Evolutionary conservation across 352 stramenopile species (phyloP).

Genomic region (Plasmopara muralis): DNA sequence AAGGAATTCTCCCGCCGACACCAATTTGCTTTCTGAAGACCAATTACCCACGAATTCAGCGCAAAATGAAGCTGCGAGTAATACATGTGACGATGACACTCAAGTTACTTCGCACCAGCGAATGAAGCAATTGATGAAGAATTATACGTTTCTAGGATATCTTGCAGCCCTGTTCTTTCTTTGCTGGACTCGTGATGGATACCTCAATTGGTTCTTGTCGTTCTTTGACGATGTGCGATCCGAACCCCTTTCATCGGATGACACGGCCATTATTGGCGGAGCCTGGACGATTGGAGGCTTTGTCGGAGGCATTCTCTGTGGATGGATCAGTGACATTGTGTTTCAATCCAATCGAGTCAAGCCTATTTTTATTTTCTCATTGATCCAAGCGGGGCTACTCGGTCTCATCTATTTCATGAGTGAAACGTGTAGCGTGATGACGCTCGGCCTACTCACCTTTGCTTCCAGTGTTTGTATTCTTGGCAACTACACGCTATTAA

Average conservation of each 20-base stretch:
- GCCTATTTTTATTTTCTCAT: constrained; percentile 68
- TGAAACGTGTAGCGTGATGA: constrained; percentile 36
- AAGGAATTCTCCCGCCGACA: constrained; percentile 50
- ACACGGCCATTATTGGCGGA: constrained; percentile 58
- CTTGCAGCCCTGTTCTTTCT: constrained; percentile 64
- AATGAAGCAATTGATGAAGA: constrained; percentile 48
- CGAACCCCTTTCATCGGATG: constrained; percentile 32
- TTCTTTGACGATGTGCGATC: constrained; percentile 65
- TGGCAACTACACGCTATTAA: constrained; percentile 69
- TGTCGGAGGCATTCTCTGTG: constrained; percentile 59
- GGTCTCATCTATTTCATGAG: constrained; percentile 53
- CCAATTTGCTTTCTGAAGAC: constrained; percentile 26
- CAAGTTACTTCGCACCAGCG: constrained; percentile 18
- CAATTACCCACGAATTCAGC: constrained; percentile 17
- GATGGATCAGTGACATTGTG: constrained; percentile 62
- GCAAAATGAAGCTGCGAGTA: constrained; percentile 11
- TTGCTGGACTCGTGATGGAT: constrained; percentile 58
- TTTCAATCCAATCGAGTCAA: constrained; percentile 62
- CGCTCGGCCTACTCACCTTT: constrained; percentile 54
- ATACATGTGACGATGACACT: constrained; percentile 4
- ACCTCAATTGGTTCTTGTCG: constrained; percentile 74
- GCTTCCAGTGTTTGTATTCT: constrained; percentile 62
- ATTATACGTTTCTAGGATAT: constrained; percentile 64
- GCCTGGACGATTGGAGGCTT: constrained; percentile 74
- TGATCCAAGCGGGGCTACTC: constrained; percentile 50